phyloP scores from a whole-genome alignment of 208 protist genomes.

The Kentomonas sorsogonicus region DNA sequence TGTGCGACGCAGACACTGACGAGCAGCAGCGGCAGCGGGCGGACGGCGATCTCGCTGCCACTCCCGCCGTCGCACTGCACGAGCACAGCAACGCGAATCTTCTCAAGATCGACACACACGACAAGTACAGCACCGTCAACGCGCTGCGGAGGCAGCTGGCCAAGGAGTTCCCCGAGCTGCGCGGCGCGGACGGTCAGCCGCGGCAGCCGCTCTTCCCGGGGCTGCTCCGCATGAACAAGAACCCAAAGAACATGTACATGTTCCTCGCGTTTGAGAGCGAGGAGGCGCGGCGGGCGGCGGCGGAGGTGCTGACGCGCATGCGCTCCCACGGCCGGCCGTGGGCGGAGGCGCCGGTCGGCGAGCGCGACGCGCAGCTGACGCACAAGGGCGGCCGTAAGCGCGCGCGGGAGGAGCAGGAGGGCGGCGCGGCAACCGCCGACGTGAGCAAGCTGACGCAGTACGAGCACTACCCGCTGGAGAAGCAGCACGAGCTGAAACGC shows the following conservation, averaged over 20 bases:
- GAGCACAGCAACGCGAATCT: constrained; percentile 84
- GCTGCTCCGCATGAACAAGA: constrained; percentile 82
- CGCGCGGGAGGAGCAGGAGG: constrained; percentile 22
- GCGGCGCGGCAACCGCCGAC: constrained; percentile 1
- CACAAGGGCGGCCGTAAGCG: constrained; percentile 74
- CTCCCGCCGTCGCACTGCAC: constrained; percentile 26
- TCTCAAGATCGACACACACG: constrained; percentile 85
- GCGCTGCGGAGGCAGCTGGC: constrained; percentile 71
- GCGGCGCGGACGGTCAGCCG: constrained; percentile 3
- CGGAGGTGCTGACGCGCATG: constrained; percentile 36
- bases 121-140: constrained; percentile 71
- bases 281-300: constrained; percentile 43
- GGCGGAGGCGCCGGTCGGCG: constrained; percentile 41
- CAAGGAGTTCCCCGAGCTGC: constrained; percentile 37
- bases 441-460: constrained; percentile 67
- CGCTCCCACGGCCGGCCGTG: constrained; percentile 50
- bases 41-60: background rate
- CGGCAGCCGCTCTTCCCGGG: constrained; percentile 61
- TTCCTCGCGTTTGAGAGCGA: constrained; percentile 79
- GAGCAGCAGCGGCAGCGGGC: constrained; percentile 8
- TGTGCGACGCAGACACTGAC: constrained; percentile 8
- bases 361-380: constrained; percentile 59
- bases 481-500: constrained; percentile 75
- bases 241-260: constrained; percentile 57
- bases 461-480: constrained; percentile 55